A percentile compares a stretch with the other conserved stretches of the same genome.
These are phyloP conservation scores for Tilletia caries DNA, from an alignment of 1,284 basidiomycete species.

Conservation along the genomic window DNA sequence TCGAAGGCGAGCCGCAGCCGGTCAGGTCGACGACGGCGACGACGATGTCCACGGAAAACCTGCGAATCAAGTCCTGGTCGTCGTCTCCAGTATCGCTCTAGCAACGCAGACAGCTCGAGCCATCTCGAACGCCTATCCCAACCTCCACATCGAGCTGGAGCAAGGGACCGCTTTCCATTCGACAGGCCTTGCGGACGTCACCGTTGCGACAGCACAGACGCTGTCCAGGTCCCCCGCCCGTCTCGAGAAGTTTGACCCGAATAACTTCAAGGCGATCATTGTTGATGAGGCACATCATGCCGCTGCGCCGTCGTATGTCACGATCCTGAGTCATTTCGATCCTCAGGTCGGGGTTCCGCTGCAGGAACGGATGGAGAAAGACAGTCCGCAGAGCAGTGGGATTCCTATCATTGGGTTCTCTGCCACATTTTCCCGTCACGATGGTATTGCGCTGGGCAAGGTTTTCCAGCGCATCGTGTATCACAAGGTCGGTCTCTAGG, in stretches of 20 bases:
- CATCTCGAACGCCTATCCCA: conserved; percentile 66
- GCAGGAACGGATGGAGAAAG: not conserved
- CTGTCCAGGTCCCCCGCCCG: conserved; percentile 64
- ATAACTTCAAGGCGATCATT: conserved; percentile 72
- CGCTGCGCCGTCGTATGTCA: conserved; percentile 79
- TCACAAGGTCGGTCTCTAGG: conserved; percentile 65
- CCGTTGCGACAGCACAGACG: conserved; percentile 89
- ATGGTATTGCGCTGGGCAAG: conserved; percentile 80
- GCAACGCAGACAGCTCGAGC: conserved; percentile 80
- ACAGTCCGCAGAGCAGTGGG: not conserved
- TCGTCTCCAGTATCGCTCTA: conserved; percentile 83
- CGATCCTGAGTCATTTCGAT: conserved; percentile 73
- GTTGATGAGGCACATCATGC: conserved; percentile 79
- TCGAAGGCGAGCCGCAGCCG: not conserved
- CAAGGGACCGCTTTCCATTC: conserved; percentile 75
- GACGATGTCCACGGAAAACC: too few species aligned
- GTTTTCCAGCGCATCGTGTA: conserved; percentile 91
- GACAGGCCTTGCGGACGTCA: conserved; percentile 76
- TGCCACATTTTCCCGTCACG: conserved; percentile 88
- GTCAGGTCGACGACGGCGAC: not conserved
- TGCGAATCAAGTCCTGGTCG: conserved; percentile 66
- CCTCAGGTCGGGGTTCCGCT: conserved; percentile 36
- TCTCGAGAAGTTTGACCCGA: conserved; percentile 75
- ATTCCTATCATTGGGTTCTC: conserved; percentile 91
- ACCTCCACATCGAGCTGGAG: conserved; percentile 82